A percentile compares a stretch with the other conserved stretches of the same genome.
phyloP scores from a whole-genome alignment of 2,329 filamentous ascomycete species.

The Exophiala oligosperma region DNA sequence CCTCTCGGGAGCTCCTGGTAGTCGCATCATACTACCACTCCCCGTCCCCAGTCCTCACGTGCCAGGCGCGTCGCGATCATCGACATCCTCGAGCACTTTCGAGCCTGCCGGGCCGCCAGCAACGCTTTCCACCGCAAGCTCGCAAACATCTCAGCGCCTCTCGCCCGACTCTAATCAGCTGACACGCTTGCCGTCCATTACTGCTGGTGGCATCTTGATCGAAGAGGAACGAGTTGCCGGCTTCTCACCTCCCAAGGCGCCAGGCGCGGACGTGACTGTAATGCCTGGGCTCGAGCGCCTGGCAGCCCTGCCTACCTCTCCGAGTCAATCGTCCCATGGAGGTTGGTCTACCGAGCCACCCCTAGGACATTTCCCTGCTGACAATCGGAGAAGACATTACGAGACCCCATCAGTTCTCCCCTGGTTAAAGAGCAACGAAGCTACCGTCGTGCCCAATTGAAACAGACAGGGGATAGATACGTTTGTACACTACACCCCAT shows the following conservation, averaged over 20 bases:
- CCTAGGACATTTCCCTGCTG: slow-evolving; percentile 13
- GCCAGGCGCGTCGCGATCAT: slow-evolving; percentile 14
- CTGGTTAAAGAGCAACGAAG: slow-evolving; percentile 16
- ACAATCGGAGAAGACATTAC: slow-evolving; percentile 17
- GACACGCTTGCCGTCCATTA: slow-evolving; percentile 27
- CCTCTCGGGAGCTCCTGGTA: slow-evolving; percentile 7
- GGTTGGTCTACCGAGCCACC: slow-evolving; percentile 15
- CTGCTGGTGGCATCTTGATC: slow-evolving; percentile 22
- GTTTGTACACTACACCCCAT: background rate
- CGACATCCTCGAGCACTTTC: slow-evolving; percentile 17
- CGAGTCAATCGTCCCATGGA: slow-evolving; percentile 19
- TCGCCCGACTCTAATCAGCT: slow-evolving; percentile 18
- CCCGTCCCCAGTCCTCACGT: slow-evolving; percentile 19
- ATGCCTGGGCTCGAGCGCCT: slow-evolving; percentile 16
- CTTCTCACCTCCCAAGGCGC: slow-evolving; percentile 13
- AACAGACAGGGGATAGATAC: background rate
- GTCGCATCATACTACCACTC: slow-evolving; percentile 20
- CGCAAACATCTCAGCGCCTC: slow-evolving; percentile 13
- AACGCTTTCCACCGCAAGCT: background rate
- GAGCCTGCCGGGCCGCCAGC: slow-evolving; percentile 7
- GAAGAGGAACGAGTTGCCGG: slow-evolving; percentile 9
- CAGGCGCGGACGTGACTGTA: slow-evolving; percentile 5
- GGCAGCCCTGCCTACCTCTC: slow-evolving; percentile 15
- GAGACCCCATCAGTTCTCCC: slow-evolving; percentile 15
- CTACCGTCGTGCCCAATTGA: slow-evolving; percentile 6